Evolutionary conservation across 129 eudicot genomes (phyloP), one percentile per base, ranked within the genome.

Genomic region (Rutidosis leptorrhynchoides): DNA sequence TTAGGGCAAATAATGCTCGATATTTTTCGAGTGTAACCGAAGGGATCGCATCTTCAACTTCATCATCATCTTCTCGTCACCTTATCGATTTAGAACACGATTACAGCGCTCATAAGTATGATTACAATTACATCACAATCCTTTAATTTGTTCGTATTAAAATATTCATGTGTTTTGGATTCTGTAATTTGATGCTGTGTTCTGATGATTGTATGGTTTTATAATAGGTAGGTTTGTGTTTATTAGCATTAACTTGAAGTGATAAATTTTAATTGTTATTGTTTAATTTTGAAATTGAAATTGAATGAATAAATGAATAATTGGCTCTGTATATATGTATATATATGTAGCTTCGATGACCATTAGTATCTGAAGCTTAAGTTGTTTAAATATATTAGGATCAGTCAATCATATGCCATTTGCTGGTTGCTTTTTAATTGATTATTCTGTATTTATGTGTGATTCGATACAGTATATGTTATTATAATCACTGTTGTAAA

Each of bases 61-160:
- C 72, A 17, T 49, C 53, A 4, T 46, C 22, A 8, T 75, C 87
- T 61, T 87, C 95, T 56, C 83, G 73, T 48, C 57, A 77, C 37
- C 90, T 87, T 27, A 81, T 87, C 67, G 64, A 79, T 52, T 66
- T 83, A 81, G 95, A 87, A 66, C 79, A 76, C 71, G 71, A 81
- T 60, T 74, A 74, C 78, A 83, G 95, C 46, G 95, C 95, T 33
- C 90, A 87, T 73, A 87, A 87, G 95, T 87, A 72, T 61, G 21
- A 26, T 20, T 49, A 49, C 22, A 49, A 26, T 20, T 49, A 49
- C 22, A 49, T 15, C 55, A 11, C 45, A 37, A 11, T 0, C 22
- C 22, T 30, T 55, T 14, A 24, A 69, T 26, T 52, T 11, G 22
- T 72, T 62, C 23, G 53, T 40, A 51, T 63, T 28, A 16, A 15